A percentile compares a stretch with the other conserved stretches of the same genome.
phyloP scores from a whole-genome alignment of 345 rosid species.

The Laguncularia racemosa region DNA sequence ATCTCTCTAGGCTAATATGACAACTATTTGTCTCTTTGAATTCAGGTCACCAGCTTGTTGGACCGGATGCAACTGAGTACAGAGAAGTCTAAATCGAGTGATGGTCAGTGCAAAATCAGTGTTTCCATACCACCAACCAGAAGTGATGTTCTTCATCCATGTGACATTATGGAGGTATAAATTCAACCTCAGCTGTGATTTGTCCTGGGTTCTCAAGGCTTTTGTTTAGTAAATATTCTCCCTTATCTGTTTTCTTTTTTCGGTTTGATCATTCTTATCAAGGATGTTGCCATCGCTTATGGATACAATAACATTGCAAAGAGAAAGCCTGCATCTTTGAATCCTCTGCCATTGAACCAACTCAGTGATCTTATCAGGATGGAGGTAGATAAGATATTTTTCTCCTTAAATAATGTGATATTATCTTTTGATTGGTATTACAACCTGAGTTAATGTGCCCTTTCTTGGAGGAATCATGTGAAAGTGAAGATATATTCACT shows the following conservation, averaged over 20 bases:
- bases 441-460: background rate
- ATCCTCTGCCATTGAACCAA: slow-evolving; percentile 64
- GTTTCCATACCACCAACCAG: slow-evolving; percentile 79
- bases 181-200: background rate
- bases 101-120: slow-evolving; percentile 29
- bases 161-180: slow-evolving; percentile 92
- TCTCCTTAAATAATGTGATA: too few species aligned
- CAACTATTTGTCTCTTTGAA: background rate
- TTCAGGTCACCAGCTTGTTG: slow-evolving; percentile 62
- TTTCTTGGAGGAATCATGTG: background rate
- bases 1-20: too few species aligned
- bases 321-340: slow-evolving; percentile 55
- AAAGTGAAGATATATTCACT: background rate
- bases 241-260: slow-evolving; percentile 2
- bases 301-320: slow-evolving; percentile 79
- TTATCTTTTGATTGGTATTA: too few species aligned
- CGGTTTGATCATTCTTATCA: slow-evolving; percentile 7
- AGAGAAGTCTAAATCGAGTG: slow-evolving; percentile 28
- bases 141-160: slow-evolving; percentile 88
- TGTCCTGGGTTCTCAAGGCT: too few species aligned
- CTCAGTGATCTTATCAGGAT: slow-evolving; percentile 68
- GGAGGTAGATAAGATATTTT: slow-evolving; percentile 43
- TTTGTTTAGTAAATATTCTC: background rate
- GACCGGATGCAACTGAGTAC: slow-evolving; percentile 75
- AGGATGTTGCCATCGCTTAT: slow-evolving; percentile 98